Conservation (phyloP, 2,329 filamentous ascomycete genomes). For the Colletotrichum salicis region DNA sequence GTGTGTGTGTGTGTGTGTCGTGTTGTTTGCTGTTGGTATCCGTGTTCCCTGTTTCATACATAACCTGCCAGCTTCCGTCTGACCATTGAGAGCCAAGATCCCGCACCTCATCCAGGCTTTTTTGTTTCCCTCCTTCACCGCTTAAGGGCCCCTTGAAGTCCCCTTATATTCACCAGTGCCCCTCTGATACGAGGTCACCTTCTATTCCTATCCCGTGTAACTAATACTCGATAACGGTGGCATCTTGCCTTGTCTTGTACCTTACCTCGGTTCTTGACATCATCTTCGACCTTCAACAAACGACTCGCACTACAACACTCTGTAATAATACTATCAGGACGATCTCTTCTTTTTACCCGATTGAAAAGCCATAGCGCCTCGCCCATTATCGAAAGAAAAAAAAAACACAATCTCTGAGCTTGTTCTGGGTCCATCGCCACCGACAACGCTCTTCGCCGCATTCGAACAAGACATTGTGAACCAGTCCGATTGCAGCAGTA, state of each 20-base stretch:
- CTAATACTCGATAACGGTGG: conserved; percentile 10
- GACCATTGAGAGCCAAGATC: not conserved
- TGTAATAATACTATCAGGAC: not conserved
- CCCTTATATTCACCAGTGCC: not conserved
- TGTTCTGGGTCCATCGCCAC: conserved; percentile 11
- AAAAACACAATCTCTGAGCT: not conserved
- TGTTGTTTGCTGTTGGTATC: conserved; percentile 34
- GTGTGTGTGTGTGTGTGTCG: conserved; percentile 8
- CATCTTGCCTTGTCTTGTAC: not conserved
- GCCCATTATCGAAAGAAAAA: not conserved
- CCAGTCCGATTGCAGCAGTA: conserved; percentile 3
- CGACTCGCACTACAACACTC: not conserved
- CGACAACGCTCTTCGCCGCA: conserved; percentile 24
- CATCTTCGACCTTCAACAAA: not conserved
- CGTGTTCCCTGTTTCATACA: conserved; percentile 34
- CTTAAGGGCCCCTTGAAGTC: not conserved
- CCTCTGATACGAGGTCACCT: conserved; percentile 12
- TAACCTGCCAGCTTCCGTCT: conserved; percentile 28
- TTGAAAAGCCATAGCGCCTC: not conserved
- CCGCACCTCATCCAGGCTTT: not conserved
- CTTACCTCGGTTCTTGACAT: not conserved
- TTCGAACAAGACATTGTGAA: conserved; percentile 16
- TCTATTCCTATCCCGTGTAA: not conserved
- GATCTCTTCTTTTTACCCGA: too few relatives aligned
- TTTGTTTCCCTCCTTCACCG: conserved; percentile 27